A percentile compares a stretch with the other conserved stretches of the same genome.
Conservation (phyloP, 768 basidiomycete species). For the Leccinum uliginosum region DNA sequence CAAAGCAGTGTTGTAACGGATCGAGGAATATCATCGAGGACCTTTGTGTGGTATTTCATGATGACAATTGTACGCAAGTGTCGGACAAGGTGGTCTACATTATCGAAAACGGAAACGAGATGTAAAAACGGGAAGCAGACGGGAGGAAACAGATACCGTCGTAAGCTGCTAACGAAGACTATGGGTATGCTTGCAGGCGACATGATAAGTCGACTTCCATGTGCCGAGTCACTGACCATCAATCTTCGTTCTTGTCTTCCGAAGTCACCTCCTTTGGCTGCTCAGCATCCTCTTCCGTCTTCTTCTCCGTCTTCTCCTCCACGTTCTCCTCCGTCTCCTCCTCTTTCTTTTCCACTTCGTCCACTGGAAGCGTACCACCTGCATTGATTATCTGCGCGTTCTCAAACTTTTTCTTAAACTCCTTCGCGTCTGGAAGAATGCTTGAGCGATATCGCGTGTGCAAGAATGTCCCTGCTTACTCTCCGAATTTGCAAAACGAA, state of each 20-base stretch:
- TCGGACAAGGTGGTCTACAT: slow-evolving; percentile 28
- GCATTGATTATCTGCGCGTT: slow-evolving; percentile 69
- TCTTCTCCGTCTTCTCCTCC: slow-evolving; percentile 21
- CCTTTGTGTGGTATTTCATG: slow-evolving; percentile 25
- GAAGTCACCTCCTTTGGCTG: slow-evolving; percentile 28
- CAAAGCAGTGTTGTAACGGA: background rate
- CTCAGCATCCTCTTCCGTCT: slow-evolving; percentile 31
- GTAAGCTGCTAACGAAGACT: slow-evolving; percentile 8
- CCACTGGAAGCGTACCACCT: slow-evolving; percentile 25
- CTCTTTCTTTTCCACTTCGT: slow-evolving; percentile 20
- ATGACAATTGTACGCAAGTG: slow-evolving; percentile 26
- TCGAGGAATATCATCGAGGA: background rate
- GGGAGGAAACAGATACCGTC: slow-evolving; percentile 2
- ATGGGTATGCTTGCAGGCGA: slow-evolving; percentile 6
- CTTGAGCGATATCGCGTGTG: slow-evolving; percentile 1
- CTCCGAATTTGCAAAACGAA: slow-evolving; percentile 95
- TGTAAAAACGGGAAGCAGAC: slow-evolving; percentile 9
- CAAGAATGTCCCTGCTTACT: slow-evolving; percentile 52
- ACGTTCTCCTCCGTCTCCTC: slow-evolving; percentile 29
- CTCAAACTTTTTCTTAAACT: slow-evolving; percentile 91
- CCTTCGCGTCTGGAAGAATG: slow-evolving; percentile 59
- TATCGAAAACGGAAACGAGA: slow-evolving; percentile 15
- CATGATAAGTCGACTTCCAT: slow-evolving; percentile 1
- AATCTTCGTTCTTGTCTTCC: slow-evolving; percentile 35
- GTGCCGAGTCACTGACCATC: slow-evolving; percentile 1